Conservation (phyloP, 2,329 filamentous ascomycete species). For the Fusarium temperatum region DNA sequence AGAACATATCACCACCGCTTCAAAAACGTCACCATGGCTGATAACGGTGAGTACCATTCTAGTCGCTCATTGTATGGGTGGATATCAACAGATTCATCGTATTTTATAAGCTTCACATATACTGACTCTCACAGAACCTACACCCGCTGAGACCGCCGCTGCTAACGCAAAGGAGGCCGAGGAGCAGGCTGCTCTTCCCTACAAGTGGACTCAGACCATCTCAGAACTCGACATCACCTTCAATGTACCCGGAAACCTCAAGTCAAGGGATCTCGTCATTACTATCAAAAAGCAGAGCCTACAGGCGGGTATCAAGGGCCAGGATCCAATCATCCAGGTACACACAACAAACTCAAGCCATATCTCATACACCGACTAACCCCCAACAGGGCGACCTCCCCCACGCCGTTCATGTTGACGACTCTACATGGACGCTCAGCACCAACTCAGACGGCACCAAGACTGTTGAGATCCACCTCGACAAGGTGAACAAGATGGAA, state of each 20-base stretch:
- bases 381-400: constrained; percentile 79
- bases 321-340: constrained; percentile 85
- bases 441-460: constrained; percentile 74
- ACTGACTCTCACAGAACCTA: constrained; percentile 54
- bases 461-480: constrained; percentile 82
- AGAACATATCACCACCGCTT: constrained; percentile 1
- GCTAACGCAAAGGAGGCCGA: constrained; percentile 77
- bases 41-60: constrained; percentile 41
- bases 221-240: constrained; percentile 84
- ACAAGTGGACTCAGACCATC: constrained; percentile 97
- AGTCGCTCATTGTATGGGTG: fast-evolving
- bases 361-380: background rate
- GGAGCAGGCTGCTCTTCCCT: constrained; percentile 91
- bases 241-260: constrained; percentile 81
- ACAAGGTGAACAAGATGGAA: constrained; percentile 96
- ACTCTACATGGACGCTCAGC: constrained; percentile 93
- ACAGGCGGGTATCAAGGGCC: constrained; percentile 85
- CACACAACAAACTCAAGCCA: constrained; percentile 31
- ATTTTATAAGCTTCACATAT: background rate
- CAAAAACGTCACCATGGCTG: constrained; percentile 49
- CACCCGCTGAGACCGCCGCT: constrained; percentile 65
- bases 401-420: constrained; percentile 80
- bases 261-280: constrained; percentile 84
- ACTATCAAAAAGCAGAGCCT: constrained; percentile 82
- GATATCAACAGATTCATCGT: too few relatives aligned